Percentiles rank a stretch among this genome's conserved stretches.
phyloP scores from a whole-genome alignment of 345 rosid species.

The Garcia nutans region DNA sequence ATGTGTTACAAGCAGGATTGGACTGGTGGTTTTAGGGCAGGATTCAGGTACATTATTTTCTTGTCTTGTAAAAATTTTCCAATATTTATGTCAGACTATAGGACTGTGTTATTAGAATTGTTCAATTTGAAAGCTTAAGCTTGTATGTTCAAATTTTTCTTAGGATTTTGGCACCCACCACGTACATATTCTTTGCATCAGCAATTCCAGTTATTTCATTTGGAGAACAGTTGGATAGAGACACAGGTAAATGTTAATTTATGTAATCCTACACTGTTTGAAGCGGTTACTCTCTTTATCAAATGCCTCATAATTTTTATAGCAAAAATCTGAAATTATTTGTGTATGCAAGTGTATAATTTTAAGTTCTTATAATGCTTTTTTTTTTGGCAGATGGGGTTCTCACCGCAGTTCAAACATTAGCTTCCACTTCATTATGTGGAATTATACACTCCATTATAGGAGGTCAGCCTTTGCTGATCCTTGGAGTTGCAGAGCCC shows the following conservation, averaged over 20 bases:
- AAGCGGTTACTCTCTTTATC: neutral
- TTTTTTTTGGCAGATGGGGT: constrained; percentile 21
- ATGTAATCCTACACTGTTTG: neutral
- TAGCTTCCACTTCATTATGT: constrained; percentile 34
- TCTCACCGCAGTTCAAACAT: constrained; percentile 30
- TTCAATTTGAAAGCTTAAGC: constrained; percentile 10
- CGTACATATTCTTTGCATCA: constrained; percentile 34
- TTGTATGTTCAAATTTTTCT: neutral
- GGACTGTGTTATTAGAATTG: neutral
- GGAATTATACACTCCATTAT: constrained; percentile 32
- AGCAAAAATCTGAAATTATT: no score
- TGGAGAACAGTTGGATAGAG: constrained; percentile 35
- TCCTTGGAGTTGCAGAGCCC: constrained; percentile 38
- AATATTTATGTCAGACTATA: neutral
- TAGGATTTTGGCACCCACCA: constrained; percentile 37
- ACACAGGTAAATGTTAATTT: constrained; percentile 29
- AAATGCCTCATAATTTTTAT: neutral
- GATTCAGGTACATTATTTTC: constrained; percentile 24
- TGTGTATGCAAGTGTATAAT: neutral
- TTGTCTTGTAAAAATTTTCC: neutral
- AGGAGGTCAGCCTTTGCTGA: constrained; percentile 36
- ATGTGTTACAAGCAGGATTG: constrained; percentile 33
- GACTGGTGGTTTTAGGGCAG: constrained; percentile 31
- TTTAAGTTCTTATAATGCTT: neutral
- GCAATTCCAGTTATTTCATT: constrained; percentile 37